These are phyloP conservation scores for Ceratocystis smalleyi DNA, from an alignment of 2,329 filamentous ascomycete genomes.

Conservation along the genomic window DNA sequence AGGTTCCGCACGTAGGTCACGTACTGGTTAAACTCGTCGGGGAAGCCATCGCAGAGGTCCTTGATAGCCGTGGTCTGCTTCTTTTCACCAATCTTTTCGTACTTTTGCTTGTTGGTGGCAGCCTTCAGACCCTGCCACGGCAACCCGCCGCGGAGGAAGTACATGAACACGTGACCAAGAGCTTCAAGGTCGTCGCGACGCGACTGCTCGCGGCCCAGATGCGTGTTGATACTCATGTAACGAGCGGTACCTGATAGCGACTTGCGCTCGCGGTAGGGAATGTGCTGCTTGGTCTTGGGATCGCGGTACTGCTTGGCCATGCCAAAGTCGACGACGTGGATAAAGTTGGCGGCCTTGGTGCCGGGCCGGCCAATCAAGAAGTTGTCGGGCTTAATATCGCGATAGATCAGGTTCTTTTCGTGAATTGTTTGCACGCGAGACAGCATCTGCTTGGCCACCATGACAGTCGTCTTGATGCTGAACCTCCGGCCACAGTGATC, in stretches of 20 bases:
- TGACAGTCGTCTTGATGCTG: slow-evolving; percentile 92
- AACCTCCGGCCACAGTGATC: slow-evolving; percentile 94
- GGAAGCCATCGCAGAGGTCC: slow-evolving; percentile 90
- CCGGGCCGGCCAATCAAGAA: slow-evolving; percentile 88
- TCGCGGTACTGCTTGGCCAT: slow-evolving; percentile 99
- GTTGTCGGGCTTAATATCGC: slow-evolving; percentile 98
- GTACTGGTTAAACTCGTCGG: slow-evolving; percentile 96
- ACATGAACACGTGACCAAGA: slow-evolving; percentile 59
- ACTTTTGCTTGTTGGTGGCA: slow-evolving; percentile 84
- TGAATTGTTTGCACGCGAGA: slow-evolving; percentile 87
- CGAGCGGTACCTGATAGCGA: slow-evolving; percentile 89
- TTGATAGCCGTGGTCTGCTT: slow-evolving; percentile 97
- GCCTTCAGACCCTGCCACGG: slow-evolving; percentile 61
- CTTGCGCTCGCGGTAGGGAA: slow-evolving; percentile 92
- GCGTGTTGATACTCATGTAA: slow-evolving; percentile 99
- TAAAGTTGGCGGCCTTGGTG: slow-evolving; percentile 91
- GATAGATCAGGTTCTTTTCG: slow-evolving; percentile 98
- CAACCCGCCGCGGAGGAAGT: slow-evolving; percentile 54
- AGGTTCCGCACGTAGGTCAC: slow-evolving; percentile 93
- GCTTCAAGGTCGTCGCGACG: slow-evolving; percentile 92
- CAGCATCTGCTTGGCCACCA: slow-evolving; percentile 98
- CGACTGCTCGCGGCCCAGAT: slow-evolving; percentile 89
- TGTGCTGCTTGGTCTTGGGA: slow-evolving; percentile 97
- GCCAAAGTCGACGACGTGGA: slow-evolving; percentile 96
- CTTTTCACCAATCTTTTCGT: slow-evolving; percentile 99